Base-by-base conservation (phyloP, 2,329 filamentous ascomycete genomes). In the Alternaria sp. region DNA sequence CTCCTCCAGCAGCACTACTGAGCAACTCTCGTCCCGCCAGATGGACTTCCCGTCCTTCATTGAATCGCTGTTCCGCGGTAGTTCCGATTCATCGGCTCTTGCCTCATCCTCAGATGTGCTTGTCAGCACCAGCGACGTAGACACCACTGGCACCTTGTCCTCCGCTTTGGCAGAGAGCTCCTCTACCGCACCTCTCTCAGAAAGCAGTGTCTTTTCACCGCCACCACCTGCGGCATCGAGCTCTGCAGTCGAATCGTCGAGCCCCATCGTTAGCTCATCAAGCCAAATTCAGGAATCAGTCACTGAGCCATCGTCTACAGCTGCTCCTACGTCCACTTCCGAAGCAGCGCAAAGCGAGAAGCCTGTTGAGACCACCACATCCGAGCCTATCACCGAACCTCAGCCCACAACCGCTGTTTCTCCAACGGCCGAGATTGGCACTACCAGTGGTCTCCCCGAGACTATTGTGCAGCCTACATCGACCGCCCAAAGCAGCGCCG, bases 1-100 rank as follows among this genome's bases (percentile, higher is more conserved):
- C 10, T n/a, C 23, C 43, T 36, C 55, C 21, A 43, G 68, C 63
- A 69, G 67, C 45, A 69, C 69, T 11, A 45, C 51, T 15, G 54
- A 67, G 15, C 57, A 70, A 2, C 60, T 73, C 54, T 57, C 71
- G 47, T 65, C 69, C 25, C 68, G 71, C 28, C 68, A 74, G 45
- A 59, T 72, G 3, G 72, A 76, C 26, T 64, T 74, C 30, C 66
- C 71, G 4, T 76, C 74, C 4, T 69, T 77, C 32, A 66, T 78
- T 40, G 70, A 72, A 11, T 69, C 72, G 9, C 56, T 78, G 11
- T 71, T 75, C 61, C 63, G 66, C 49, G 55, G 59, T 54, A 64
- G 57, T 51, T 71, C 66, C 19, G 59, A 67, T 40, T 66, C 64
- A 43, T 67, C 69, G 3, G 59, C 58, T 5, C 44, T 54, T n/a